Base-by-base conservation (phyloP, 1,284 basidiomycete species). In the Moesziomyces antarcticus region DNA sequence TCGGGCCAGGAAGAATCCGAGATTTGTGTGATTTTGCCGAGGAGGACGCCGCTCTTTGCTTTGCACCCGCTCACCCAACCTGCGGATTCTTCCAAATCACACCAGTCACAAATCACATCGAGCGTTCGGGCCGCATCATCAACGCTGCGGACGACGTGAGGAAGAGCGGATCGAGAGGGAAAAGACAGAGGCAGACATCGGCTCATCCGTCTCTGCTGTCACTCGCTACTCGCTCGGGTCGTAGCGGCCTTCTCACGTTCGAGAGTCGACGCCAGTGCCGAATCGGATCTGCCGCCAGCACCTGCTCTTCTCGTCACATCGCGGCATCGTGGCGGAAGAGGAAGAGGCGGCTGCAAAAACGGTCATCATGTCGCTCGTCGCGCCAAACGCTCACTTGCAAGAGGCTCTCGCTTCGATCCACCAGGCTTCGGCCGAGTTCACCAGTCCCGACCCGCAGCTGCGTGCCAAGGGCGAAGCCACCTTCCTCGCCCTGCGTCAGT, bases 391-490 rank as follows among this genome's bases (percentile, higher is more conserved):
- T 51, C 74, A 79, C 61, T 52, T 78, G 45, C 54, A 76, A 45
- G 60, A 73, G 49, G 74, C 71, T 24, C 55, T 78, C n/a, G 52
- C 52, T 45, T 66, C 67, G 11, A 70, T 79, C 44, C 65, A 71
- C n/a, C 69, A 75, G 22, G 78, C 78, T 13, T 67, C 76, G 2
- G 41, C 51, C 22, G 62, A 72, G 20, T 80, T 78, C 60, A 66
- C 56, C 69, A 75, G 56, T n/a, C 73, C 78, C 6, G 76, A 78
- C 51, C 59, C 78, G 35, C 64, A 60, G 20, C 49, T 59, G 30
- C 63, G 78, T 35, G 68, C 61, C 25, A 63, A 69, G 50, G 78
- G 78, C 11, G 78, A 78, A 50, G 69, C 70, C 21, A 76, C 70
- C 43, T 80, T 80, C 40, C 59, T 80, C 35, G 68, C 63, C 7